Base-by-base conservation (phyloP, 2,329 filamentous ascomycete species). In the Penicillium aurantiogriseum region DNA sequence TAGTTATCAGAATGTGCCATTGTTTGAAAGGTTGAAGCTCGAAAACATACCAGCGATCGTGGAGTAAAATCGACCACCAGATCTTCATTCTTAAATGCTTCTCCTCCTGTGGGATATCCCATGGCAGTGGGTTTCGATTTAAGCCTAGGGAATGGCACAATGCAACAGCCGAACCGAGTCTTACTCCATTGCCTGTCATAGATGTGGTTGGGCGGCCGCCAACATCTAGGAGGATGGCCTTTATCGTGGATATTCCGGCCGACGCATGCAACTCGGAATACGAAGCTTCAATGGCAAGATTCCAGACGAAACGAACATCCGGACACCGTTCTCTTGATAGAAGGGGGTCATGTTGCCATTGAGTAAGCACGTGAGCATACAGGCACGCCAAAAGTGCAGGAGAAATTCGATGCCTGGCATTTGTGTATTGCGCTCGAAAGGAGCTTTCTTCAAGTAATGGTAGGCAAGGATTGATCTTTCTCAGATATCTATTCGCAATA, bases 301-400 rank as follows among this genome's bases (percentile, higher is more conserved):
- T 85, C 83, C 83, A 86, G 23, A 83, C 78, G 62, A 82, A 86
- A 9, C 80, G 78, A 21, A 75, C 73, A 61, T 85, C 83, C 0
- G 83, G 83, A 19, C 73, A 67, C 8, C 77, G 74, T 29, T 76
- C 71, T 0, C 60, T 58, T 0, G 65, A 67, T 3, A 79, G 54
- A 1, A 66, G 60, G 0, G 73, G 67, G 0, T 76, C 76, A 36
- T 74, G 72, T 13, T 72, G 68, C 83, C 83, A 86, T 57, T 80
- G 83, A 0, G 80, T 74, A 1, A 84, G 67, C 0, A 79, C 72
- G 43, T 82, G 78, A 0, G 82, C 83, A 55, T 84, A 82, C 0
- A 86, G 58, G 46, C 77, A 79, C 17, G 78, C 77, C 0, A 85
- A 70, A 8, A 86, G 67, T 0, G 82, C 80, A 0, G 81, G 80